Base-by-base conservation (phyloP, 1,284 basidiomycete genomes). In the Bjerkandera adusta region DNA sequence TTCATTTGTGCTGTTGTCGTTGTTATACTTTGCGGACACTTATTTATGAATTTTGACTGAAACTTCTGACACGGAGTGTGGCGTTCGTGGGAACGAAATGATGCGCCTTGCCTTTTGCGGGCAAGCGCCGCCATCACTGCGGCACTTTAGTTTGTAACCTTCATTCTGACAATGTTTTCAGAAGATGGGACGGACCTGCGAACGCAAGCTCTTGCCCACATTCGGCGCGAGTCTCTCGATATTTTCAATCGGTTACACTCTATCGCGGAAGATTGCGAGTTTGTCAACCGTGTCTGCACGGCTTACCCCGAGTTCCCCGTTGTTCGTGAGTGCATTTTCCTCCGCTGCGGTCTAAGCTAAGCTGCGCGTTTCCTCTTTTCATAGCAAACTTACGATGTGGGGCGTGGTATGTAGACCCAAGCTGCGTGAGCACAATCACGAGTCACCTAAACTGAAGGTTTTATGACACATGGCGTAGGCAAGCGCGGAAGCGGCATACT, bases 301-400 rank as follows among this genome's bases (percentile, higher is more conserved):
- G 67, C 74, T 5, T 94, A 85, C 56, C 68, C 73, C 0, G 53
- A 69, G 11, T 59, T 83, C n/a, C 82, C 86, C 0, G 50, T 90
- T n/a, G 54, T 89, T 16, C 79, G 88, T 90, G 55, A 43, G 81
- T 71, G 13, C 18, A 22, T 15, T 30, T 20, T 21, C 39, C 34
- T 21, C 16, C 42, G 11, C 43, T 30, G 26, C 26, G 45, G 18
- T 25, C 34, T 26, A 38, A 11, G 16, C n/a, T 27, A 36, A 22
- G 20, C 15, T 34, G 15, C 26, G 16, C 49, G 37, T 22, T 43
- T 44, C 45, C n/a, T n/a, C 36, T 16, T 32, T 43, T 43, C 30
- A 36, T 59, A 88, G 92, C 94, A 2, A 98, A 98, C 63, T 76
- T 96, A 58, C 79, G 95, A 16, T 97, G 94, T 58, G 95, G 95